These are phyloP conservation scores for Castanopsis chinensis DNA, from an alignment of 306 rosid genomes.

Conservation along the genomic window DNA sequence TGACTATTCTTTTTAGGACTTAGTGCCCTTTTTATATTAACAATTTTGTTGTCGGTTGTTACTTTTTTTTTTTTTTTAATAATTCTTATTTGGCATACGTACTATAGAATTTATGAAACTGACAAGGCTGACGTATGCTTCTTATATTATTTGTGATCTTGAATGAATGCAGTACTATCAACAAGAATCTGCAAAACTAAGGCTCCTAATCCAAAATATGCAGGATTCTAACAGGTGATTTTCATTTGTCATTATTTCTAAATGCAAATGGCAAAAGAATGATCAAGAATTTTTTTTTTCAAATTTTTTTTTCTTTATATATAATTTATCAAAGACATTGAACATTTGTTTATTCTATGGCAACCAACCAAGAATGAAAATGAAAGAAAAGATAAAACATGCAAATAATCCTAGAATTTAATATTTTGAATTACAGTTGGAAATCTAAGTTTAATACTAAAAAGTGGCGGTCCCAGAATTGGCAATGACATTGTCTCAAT, in stretches of 20 bases:
- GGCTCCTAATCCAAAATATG: slow-evolving; percentile 90
- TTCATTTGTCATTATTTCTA: background rate
- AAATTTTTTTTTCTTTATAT: background rate
- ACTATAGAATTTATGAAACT: background rate
- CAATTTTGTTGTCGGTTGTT: too few species aligned
- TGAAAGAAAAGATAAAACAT: background rate
- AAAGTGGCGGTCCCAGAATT: background rate
- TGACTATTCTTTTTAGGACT: too few species aligned
- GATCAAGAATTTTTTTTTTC: background rate
- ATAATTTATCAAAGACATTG: too few species aligned
- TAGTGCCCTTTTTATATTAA: too few species aligned
- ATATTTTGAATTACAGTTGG: too few species aligned
- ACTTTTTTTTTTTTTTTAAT: too few species aligned
- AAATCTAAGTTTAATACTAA: background rate
- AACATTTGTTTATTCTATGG: too few species aligned
- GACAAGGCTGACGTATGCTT: background rate
- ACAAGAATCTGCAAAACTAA: slow-evolving; percentile 89
- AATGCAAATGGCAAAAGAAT: background rate
- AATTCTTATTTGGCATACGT: too few species aligned
- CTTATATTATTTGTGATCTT: background rate
- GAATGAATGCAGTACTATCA: slow-evolving; percentile 67
- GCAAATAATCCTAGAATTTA: too few species aligned
- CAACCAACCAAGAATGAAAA: background rate
- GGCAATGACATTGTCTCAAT: too few species aligned
- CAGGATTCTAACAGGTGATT: slow-evolving; percentile 86